Evolutionary conservation across 805 yeast genomes (phyloP).

Genomic region (Candida ficus): DNA sequence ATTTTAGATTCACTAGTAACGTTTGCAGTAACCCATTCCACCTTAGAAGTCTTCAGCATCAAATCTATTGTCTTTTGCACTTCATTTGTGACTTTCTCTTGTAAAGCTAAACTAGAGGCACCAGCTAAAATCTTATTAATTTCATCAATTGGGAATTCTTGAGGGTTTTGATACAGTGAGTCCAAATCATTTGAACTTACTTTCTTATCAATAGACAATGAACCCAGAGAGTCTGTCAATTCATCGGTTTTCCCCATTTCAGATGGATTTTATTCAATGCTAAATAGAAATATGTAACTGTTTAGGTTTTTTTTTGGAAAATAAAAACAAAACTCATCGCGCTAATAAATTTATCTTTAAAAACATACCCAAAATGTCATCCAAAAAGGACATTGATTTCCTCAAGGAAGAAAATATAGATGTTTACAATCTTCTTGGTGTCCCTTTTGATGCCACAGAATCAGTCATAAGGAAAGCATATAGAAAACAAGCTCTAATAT

Average conservation of each 20-base stretch:
- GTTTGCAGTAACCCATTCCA: background rate
- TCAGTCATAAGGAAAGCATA: slow-evolving; percentile 70
- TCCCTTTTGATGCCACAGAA: slow-evolving; percentile 54
- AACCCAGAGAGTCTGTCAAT: no score
- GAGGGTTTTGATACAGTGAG: no score
- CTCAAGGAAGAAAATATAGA: slow-evolving; percentile 15
- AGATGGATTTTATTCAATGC: no score
- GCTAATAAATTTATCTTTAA: background rate
- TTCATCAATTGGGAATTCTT: background rate
- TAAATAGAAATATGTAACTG: no score
- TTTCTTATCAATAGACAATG: no score
- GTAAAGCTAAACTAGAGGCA: no score
- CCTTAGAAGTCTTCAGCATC: slow-evolving; percentile 1
- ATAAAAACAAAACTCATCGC: background rate
- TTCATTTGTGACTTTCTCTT: slow-evolving; percentile 5
- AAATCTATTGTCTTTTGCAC: slow-evolving; percentile 4
- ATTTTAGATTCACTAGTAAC: slow-evolving; percentile 8
- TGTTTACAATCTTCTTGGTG: slow-evolving; percentile 62
- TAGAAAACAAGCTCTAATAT: slow-evolving; percentile 70
- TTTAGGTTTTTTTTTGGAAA: no score
- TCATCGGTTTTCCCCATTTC: no score
- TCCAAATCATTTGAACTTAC: no score
- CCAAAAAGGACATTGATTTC: slow-evolving; percentile 19
- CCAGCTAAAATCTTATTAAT: background rate
- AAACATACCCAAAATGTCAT: slow-evolving; percentile 3